Percentiles rank a stretch among this genome's conserved stretches.
These are phyloP conservation scores for Rhododendron mucronatum DNA, from an alignment of 148 eudicot species.

Conservation along the genomic window DNA sequence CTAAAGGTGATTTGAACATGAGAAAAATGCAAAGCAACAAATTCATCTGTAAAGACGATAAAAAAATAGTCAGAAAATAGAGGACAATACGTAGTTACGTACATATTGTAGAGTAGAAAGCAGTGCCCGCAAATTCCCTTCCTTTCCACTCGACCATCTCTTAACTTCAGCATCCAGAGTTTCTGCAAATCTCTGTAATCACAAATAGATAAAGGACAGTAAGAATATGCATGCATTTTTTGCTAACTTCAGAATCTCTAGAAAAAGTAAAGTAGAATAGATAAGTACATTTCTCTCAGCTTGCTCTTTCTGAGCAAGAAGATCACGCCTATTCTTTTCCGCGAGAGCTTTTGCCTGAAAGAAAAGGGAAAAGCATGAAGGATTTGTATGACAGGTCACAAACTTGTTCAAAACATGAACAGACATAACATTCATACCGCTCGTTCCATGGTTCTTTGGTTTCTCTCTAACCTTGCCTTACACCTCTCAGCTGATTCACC, in stretches of 20 bases:
- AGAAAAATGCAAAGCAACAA: not conserved
- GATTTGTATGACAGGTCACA: not conserved
- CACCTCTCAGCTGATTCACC: conserved; percentile 71
- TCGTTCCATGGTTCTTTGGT: conserved; percentile 76
- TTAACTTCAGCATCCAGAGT: conserved; percentile 80
- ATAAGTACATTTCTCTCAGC: conserved; percentile 76
- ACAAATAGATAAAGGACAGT: conserved; percentile 15
- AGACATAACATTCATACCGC: conserved; percentile 49
- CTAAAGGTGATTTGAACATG: not conserved
- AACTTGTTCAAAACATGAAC: not conserved
- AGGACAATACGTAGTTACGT: conserved; percentile 17
- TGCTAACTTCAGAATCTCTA: conserved; percentile 2
- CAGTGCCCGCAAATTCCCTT: conserved; percentile 83
- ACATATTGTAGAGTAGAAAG: conserved; percentile 98
- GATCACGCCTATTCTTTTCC: conserved; percentile 87
- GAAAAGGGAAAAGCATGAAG: conserved; percentile 2
- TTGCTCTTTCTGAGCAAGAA: conserved; percentile 83
- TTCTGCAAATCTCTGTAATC: conserved; percentile 70
- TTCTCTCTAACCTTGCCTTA: conserved; percentile 82
- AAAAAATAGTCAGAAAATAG: not conserved
- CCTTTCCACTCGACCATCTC: conserved; percentile 95
- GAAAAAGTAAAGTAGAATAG: conserved; percentile 4
- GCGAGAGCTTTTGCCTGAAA: conserved; percentile 91
- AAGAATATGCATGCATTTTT: not conserved
- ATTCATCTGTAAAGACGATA: not conserved